Evolutionary conservation across 2,329 filamentous ascomycete genomes (phyloP), one percentile per base, ranked within the genome.

Genomic region (Helotiales sp.): DNA sequence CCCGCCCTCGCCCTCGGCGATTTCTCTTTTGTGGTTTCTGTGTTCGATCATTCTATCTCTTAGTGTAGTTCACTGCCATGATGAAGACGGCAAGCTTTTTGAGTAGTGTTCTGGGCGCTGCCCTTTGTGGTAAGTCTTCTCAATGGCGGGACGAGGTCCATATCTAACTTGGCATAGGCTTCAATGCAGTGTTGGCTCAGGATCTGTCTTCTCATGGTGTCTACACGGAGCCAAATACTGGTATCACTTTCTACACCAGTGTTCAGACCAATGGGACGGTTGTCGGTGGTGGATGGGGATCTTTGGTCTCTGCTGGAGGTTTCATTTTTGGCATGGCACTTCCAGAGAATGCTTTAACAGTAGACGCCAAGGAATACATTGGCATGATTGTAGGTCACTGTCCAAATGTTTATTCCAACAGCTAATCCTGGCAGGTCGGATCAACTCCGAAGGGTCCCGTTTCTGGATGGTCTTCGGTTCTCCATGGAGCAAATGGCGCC

Each of bases 401-500:
- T 22, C 6, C 3, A 10, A 10, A 4, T 3, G 2, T 6, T 0
- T 30, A 6, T 7, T 3, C 2, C 22, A 20, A 2, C 24, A 59
- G 66, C 63, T 45, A n/a, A 64, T 63, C 50, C 65, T 62, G 28
- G 8, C 64, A 69, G 66, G 57, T 61, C 68, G 85, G 84, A 74
- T 82, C 79, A 82, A 83, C 75, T 72, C 80, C 64, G 3, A 80
- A 81, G 20, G 76, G 79, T 2, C 55, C 55, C 10, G 55, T 59
- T n/a, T 82, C 82, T 26, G 87, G 87, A 17, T 89, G 85, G 85
- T 85, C 86, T 72, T 86, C 86, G 70, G 73, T 90, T 22, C 83
- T 84, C 0, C 80, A 89, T 62, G 84, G 82, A 10, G 83, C 84
- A 4, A 79, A 80, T 58, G 55, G 61, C 13, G 70, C 69, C 61